Evolutionary conservation across 345 rosid genomes (phyloP), one percentile per base, ranked within the genome.

Genomic region (Ailanthus altissimus): DNA sequence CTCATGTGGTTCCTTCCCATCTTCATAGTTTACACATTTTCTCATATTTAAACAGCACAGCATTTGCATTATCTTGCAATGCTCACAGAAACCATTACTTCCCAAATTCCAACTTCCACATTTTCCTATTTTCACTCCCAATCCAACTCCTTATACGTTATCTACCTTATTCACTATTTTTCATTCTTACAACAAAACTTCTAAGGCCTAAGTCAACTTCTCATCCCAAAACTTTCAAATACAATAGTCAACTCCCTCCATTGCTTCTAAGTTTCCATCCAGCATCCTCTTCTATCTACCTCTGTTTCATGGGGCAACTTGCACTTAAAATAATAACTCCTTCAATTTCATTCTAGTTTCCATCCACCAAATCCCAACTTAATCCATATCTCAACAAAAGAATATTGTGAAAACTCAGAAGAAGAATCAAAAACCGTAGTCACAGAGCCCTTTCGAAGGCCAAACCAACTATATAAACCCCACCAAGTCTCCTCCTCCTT

Each of bases 371-470:
- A 73, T 74, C 67, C 21, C 36, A 71, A 71, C 63, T 5, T 9
- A 71, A 36, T 12, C 15, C 23, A 46, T 46, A 2, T 4, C 58
- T 7, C 32, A 32, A 14, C 47, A 20, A 68, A 18, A 61, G 47
- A 70, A 84, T 83, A 84, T 65, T 85, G 75, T 71, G 59, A 62
- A 83, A 77, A 42, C 43, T 85, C 11, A 54, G 21, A 51, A 67
- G 83, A 63, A 82, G 70, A 76, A 84, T 85, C 84, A 70, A 57
- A 62, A 71, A 5, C 12, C 6, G n/a, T 85, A 0, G 7, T 85
- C 68, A 79, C 82, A 14, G 82, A 81, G 72, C 81, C 89, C 77
- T 85, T 85, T 66, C 80, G 78, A 77, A 84, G 56, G 66, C 80
- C 81, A 8, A 77, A 73, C 23, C 68, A 74, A 59, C 83, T 77